Evolutionary conservation across 352 stramenopile genomes (phyloP).

Genomic region (Phytopythium boreale): DNA sequence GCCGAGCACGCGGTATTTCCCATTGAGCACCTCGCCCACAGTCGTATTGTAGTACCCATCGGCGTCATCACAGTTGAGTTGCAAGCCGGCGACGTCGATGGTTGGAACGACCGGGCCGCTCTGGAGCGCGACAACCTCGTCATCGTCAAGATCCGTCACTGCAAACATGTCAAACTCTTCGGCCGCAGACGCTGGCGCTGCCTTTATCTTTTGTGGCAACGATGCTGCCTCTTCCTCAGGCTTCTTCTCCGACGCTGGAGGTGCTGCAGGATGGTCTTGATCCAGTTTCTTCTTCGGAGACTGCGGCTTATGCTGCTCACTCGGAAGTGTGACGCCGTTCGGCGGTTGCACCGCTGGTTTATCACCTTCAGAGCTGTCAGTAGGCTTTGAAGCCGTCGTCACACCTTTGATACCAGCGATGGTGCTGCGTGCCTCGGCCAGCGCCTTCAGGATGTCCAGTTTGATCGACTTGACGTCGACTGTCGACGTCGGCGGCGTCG

Average conservation of each 20-base stretch:
- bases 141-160: conserved; percentile 52
- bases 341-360: conserved; percentile 6
- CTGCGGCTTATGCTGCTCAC: conserved; percentile 7
- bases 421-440: conserved; percentile 69
- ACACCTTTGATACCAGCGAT: conserved; percentile 65
- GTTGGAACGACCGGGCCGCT: conserved; percentile 26
- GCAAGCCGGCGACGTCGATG: conserved; percentile 39
- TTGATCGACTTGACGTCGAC: conserved; percentile 80
- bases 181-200: conserved; percentile 16
- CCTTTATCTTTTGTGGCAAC: conserved; percentile 18
- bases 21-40: conserved; percentile 93
- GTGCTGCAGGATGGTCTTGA: not conserved
- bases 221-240: not conserved
- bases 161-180: conserved; percentile 91
- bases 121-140: conserved; percentile 20
- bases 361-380: not conserved
- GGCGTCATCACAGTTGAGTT: conserved; percentile 94
- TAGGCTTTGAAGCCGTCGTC: conserved; percentile 2
- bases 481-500: conserved; percentile 7
- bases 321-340: not conserved
- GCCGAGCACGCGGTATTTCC: conserved; percentile 92
- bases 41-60: conserved; percentile 98
- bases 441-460: conserved; percentile 72
- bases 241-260: conserved; percentile 2
- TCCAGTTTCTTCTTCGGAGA: not conserved